phyloP scores from a whole-genome alignment of 495 filamentous ascomycete species.

The Alectoria sarmentosa region DNA sequence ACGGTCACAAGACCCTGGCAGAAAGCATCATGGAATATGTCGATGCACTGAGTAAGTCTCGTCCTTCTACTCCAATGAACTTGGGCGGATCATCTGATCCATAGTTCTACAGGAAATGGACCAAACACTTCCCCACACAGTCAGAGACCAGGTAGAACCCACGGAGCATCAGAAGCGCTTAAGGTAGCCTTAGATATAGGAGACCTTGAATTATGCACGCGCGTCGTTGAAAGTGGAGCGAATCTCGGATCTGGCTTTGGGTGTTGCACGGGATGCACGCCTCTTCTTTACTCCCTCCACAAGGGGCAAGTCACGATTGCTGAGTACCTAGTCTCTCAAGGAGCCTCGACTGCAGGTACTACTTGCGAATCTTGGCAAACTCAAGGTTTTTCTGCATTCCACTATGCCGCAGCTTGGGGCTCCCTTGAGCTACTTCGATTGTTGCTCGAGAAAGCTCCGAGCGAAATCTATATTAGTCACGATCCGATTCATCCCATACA shows the following conservation, averaged over 20 bases:
- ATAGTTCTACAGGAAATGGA: not conserved
- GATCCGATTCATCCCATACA: conserved; percentile 11
- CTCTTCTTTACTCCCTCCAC: conserved; percentile 10
- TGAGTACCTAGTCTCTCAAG: not conserved
- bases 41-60: not conserved
- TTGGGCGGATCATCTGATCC: not conserved
- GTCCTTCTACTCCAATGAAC: not conserved
- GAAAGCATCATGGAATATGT: not conserved
- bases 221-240: not conserved
- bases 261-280: conserved; percentile 5
- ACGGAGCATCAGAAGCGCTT: not conserved
- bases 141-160: not conserved
- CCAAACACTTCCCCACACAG: not conserved
- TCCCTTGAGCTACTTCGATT: not conserved
- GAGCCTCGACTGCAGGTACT: not conserved
- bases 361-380: not conserved
- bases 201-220: conserved; percentile 6
- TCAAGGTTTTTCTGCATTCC: not conserved
- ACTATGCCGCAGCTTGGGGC: not conserved
- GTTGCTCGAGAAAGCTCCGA: conserved; percentile 4
- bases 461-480: not conserved
- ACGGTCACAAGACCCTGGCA: conserved; percentile 1
- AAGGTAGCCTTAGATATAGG: conserved; percentile 10
- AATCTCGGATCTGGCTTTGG: not conserved
- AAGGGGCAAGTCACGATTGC: not conserved